phyloP scores from a whole-genome alignment of 2,329 filamentous ascomycete species.

The Chaetomiaceae sp. region DNA sequence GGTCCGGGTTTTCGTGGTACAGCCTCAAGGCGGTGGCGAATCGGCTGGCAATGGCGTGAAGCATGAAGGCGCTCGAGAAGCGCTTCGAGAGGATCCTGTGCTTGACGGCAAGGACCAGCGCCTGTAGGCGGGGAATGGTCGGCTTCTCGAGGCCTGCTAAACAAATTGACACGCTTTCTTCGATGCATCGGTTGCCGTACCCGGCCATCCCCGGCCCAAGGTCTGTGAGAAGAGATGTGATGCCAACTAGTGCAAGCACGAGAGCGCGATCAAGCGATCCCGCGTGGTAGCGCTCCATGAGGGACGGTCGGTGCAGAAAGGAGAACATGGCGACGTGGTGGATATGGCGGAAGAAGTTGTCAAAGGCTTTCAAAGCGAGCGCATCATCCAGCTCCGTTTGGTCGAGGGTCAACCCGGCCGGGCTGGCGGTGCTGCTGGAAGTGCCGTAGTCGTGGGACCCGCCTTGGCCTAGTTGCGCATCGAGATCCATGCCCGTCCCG shows the following conservation, averaged over 20 bases:
- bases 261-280: constrained; percentile 53
- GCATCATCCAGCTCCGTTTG: constrained; percentile 42
- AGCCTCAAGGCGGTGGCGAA: constrained; percentile 47
- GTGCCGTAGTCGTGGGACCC: constrained; percentile 28
- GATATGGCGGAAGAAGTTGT: constrained; percentile 55
- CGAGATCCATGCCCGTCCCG: constrained; percentile 26
- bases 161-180: constrained; percentile 51
- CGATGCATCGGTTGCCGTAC: constrained; percentile 51
- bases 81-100: constrained; percentile 43
- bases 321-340: constrained; percentile 57
- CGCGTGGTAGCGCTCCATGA: constrained; percentile 56
- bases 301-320: constrained; percentile 55
- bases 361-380: constrained; percentile 50
- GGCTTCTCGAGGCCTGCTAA: constrained; percentile 51
- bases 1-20: constrained; percentile 44
- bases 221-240: constrained; percentile 53
- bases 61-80: constrained; percentile 46
- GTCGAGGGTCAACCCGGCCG: constrained; percentile 25
- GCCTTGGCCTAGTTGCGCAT: constrained; percentile 15
- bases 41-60: constrained; percentile 42
- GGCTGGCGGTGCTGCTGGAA: constrained; percentile 24
- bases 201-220: constrained; percentile 49
- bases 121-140: constrained; percentile 52
- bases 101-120: constrained; percentile 44
- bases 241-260: constrained; percentile 51